Evolutionary conservation across 495 filamentous ascomycete genomes (phyloP).

Genomic region (Aspergillus avenaceus): DNA sequence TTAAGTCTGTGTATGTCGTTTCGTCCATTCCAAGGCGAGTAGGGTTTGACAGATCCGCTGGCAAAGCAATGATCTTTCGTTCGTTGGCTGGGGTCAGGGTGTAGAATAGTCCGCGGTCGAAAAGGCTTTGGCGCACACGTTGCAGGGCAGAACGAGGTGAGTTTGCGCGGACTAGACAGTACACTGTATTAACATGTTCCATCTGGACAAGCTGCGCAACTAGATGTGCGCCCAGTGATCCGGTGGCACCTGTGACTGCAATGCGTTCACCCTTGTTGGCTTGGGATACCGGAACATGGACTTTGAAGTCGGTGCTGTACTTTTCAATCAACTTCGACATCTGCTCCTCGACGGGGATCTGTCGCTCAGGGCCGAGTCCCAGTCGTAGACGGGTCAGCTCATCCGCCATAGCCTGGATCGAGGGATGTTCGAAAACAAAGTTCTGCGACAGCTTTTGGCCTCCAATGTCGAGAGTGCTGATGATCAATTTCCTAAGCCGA

Average conservation of each 20-base stretch:
- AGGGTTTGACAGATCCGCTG: conserved; percentile 30
- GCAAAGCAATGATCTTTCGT: conserved; percentile 37
- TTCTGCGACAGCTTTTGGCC: conserved; percentile 33
- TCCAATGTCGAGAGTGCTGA: conserved; percentile 19
- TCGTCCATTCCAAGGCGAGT: conserved; percentile 41
- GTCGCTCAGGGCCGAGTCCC: conserved; percentile 8
- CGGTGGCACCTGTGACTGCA: conserved; percentile 61
- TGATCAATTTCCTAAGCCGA: conserved; percentile 36
- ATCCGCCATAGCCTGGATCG: conserved; percentile 23
- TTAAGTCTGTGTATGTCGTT: conserved; percentile 30
- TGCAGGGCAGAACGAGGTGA: conserved; percentile 32
- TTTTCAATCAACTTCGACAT: conserved; percentile 28
- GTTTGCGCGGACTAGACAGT: conserved; percentile 54
- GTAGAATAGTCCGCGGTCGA: conserved; percentile 18
- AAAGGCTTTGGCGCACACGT: conserved; percentile 46
- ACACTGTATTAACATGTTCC: conserved; percentile 31
- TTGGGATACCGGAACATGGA: conserved; percentile 21
- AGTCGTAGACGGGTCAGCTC: conserved; percentile 10
- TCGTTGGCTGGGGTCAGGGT: conserved; percentile 10
- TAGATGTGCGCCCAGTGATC: conserved; percentile 54
- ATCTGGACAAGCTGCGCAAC: conserved; percentile 32
- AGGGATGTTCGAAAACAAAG: conserved; percentile 38
- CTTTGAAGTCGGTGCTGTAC: conserved; percentile 25
- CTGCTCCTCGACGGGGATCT: conserved; percentile 16
- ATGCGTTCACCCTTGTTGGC: conserved; percentile 17